These are phyloP conservation scores for Lepidium aucheri DNA, from an alignment of 345 rosid genomes.

Conservation along the genomic window DNA sequence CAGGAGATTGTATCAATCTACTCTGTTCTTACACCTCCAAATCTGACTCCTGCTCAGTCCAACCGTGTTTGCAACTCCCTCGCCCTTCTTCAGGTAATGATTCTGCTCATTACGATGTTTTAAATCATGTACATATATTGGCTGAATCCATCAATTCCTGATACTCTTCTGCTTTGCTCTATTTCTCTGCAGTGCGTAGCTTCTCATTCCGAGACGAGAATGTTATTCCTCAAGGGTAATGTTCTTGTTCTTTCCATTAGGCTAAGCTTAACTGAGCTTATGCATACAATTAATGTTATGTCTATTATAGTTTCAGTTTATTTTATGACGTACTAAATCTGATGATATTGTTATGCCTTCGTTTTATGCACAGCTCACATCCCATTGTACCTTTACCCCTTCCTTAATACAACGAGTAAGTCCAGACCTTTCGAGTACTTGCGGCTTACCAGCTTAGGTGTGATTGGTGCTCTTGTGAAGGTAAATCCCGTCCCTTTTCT, in stretches of 20 bases:
- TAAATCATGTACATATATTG: not conserved
- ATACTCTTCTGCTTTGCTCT: not conserved
- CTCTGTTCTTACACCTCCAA: slow-evolving; percentile 92
- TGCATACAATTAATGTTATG: not conserved
- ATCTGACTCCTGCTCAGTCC: slow-evolving; percentile 80
- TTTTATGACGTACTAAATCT: not conserved
- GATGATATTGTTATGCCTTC: not conserved
- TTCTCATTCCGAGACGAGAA: slow-evolving; percentile 93
- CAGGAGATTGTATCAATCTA: slow-evolving; percentile 98
- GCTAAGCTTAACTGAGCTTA: not conserved
- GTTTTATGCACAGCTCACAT: slow-evolving; percentile 70
- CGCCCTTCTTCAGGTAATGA: slow-evolving; percentile 90
- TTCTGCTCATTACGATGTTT: not conserved
- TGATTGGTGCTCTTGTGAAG: slow-evolving; percentile 98
- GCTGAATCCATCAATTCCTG: slow-evolving; percentile 4
- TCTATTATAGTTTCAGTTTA: not conserved
- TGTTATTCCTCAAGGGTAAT: slow-evolving; percentile 84
- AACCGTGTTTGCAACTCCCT: slow-evolving; percentile 97
- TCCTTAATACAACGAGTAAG: slow-evolving; percentile 93
- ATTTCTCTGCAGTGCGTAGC: slow-evolving; percentile 85
- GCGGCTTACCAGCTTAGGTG: slow-evolving; percentile 97
- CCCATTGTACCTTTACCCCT: slow-evolving; percentile 85
- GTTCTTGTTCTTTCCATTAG: slow-evolving; percentile 14
- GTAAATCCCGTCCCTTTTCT: slow-evolving; percentile 29
- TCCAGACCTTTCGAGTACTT: slow-evolving; percentile 93